Evolutionary conservation across 2,329 filamentous ascomycete genomes (phyloP), one percentile per base, ranked within the genome.

Genomic region (Aspergillus fijiensis): DNA sequence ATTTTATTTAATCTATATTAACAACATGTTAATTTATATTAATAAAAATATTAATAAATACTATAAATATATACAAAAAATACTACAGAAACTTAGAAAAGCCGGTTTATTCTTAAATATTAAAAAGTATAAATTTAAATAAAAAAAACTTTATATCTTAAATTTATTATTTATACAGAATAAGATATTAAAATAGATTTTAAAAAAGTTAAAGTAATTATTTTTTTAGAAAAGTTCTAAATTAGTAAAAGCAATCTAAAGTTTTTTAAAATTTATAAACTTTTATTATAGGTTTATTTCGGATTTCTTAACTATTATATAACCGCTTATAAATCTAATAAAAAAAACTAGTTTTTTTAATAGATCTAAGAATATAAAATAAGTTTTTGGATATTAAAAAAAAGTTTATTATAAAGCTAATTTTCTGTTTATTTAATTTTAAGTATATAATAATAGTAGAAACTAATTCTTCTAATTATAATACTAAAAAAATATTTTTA

Each of bases 81-180:
- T 27, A 49, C 12, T 49, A 19, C 27, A 49, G 1, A 49, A 49
- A 49, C 21, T 49, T 2, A 49, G 27, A 2, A 23, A 49, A 49
- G n/a, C 47, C 14, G 23, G 19, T 49, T 3, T 49, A 5, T 54
- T 39, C 16, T 27, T 54, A 45, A 45, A 54, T 54, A 54, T 54
- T 54, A 54, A 54, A 39, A 54, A 54, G 27, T 19, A 54, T 47
- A 42, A 54, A 54, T 54, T 54, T 54, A 47, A 54, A 45, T 25
- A 42, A 54, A 45, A 27, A 25, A 45, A 54, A 45, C 2, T 27
- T 12, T 49, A 1, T 54, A 54, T 54, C 7, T 54, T 5, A 12
- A 2, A 49, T 54, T 42, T 54, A 54, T 54, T 47, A 54, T 54
- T 47, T 14, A 54, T 12, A 6, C n/a, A 42, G 16, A 25, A 3